A percentile compares a stretch with the other conserved stretches of the same genome.
Conservation (phyloP, 495 filamentous ascomycete genomes). For the Pseudoneurospora amorphoporcata region DNA sequence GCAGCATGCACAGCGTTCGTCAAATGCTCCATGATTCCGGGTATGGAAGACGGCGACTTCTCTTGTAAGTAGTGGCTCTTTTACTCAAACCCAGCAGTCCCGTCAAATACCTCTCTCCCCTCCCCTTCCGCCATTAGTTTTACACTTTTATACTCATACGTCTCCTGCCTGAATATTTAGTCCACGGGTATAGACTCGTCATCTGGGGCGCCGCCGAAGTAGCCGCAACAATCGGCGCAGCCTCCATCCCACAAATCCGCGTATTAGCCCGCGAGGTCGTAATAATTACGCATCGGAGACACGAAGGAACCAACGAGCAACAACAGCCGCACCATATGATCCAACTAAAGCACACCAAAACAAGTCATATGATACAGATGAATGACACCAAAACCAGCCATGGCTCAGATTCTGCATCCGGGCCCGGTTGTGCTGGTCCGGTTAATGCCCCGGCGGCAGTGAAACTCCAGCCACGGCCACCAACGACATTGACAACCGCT, state of each 20-base stretch:
- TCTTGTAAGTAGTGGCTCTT: constrained; percentile 10
- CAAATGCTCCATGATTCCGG: constrained; percentile 16
- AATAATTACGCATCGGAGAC: constrained; percentile 1
- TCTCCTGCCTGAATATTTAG: not conserved
- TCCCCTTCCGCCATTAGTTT: not conserved
- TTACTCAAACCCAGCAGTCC: not conserved
- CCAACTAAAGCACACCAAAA: not conserved
- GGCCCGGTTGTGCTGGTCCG: not conserved
- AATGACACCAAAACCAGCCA: not conserved
- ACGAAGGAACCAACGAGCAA: not conserved
- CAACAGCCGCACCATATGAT: not conserved
- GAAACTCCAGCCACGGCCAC: not conserved
- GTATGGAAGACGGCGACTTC: constrained; percentile 13
- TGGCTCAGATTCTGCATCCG: not conserved
- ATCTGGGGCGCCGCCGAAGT: constrained; percentile 24
- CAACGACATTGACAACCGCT: not conserved
- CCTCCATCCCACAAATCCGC: constrained; percentile 25
- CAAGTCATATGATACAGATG: not conserved
- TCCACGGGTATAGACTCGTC: constrained; percentile 15
- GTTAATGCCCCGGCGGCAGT: not conserved
- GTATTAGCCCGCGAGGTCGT: constrained; percentile 17
- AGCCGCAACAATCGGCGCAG: constrained; percentile 24
- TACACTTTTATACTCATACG: not conserved
- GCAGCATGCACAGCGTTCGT: constrained; percentile 21
- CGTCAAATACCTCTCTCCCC: not conserved